Evolutionary conservation across 805 yeast genomes (phyloP), one percentile per base, ranked within the genome.

Genomic region (Wickerhamomyces sydowiorum): DNA sequence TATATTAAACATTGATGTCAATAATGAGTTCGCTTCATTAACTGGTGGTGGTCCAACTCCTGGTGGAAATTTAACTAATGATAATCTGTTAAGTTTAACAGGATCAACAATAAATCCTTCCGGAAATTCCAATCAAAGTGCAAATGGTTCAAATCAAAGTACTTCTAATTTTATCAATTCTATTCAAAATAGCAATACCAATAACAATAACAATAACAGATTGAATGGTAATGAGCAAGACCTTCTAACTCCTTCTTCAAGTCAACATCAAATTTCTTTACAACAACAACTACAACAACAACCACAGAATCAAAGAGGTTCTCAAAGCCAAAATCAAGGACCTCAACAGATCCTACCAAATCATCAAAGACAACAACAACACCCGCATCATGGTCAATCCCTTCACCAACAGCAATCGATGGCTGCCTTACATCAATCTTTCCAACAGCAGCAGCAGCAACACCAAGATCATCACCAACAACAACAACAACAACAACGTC

Each of bases 1-100:
- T 22, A 49, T 57, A 20, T 38, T 55, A 32, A 50, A 42, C 25
- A n/a, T 46, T 4, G 58, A 55, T 25, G 32, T 42, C 14, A 47
- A n/a, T n/a, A 24, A 40, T 30, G 59, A 54, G 19, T 52, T 43
- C 37, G 29, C 44, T 8, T 23, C 46, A 1, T 23, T 54, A 21
- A 47, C 41, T 37, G 40, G 31, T 24, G 41, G 14, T 27, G n/a
- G 5, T 27, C 14, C 29, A 27, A 27, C 24, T 14, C 22, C 37
- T 10, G 15, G 20, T 10, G 17, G 31, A 17, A 36, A 15, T 27
- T 12, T 15, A 5, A 36, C n/a, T n/a, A n/a, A 24, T 19, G 39
- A 37, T 29, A 28, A 19, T 28, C 10, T 37, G 13, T 21, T 14
- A 34, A 31, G 22, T 30, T 18, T 30, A 18, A 18, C 33, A 4